These are phyloP conservation scores for Limonomyces culmigenus DNA, from an alignment of 1,284 basidiomycete genomes.

Conservation along the genomic window DNA sequence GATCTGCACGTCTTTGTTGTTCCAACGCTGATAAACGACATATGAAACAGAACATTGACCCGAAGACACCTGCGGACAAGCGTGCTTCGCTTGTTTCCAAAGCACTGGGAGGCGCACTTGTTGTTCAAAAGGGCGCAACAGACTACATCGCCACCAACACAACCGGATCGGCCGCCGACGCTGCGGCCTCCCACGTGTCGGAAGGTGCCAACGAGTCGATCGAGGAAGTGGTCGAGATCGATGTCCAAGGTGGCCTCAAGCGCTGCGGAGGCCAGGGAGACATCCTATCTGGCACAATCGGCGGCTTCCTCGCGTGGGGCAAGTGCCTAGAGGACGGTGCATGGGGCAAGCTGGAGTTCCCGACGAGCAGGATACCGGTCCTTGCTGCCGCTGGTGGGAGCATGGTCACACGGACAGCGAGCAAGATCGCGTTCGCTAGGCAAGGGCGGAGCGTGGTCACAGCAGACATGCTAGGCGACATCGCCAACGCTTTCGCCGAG, in stretches of 20 bases:
- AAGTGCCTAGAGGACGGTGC: conserved; percentile 76
- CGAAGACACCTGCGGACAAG: conserved; percentile 24
- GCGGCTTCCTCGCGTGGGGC: conserved; percentile 87
- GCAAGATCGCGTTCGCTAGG: conserved; percentile 57
- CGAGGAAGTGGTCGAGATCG: conserved; percentile 46
- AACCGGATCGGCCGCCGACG: conserved; percentile 23
- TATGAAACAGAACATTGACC: conserved; percentile 30
- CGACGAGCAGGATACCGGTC: conserved; percentile 53
- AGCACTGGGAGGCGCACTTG: conserved; percentile 71
- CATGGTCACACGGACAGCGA: conserved; percentile 75
- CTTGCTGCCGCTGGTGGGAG: conserved; percentile 82
- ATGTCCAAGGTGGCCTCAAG: conserved; percentile 70
- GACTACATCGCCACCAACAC: conserved; percentile 61
- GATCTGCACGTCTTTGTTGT: too few species aligned
- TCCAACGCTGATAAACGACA: neutral
- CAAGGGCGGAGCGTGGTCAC: conserved; percentile 26
- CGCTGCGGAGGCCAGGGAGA: conserved; percentile 95
- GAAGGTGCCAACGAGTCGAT: conserved; percentile 18
- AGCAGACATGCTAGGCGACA: conserved; percentile 63
- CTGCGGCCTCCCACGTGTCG: conserved; percentile 11
- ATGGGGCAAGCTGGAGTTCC: too few species aligned
- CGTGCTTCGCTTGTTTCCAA: conserved; percentile 50
- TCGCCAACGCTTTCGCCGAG: conserved; percentile 59
- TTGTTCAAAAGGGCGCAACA: conserved; percentile 77
- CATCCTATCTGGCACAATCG: conserved; percentile 76